A percentile compares a stretch with the other conserved stretches of the same genome.
Evolutionary conservation across 2,329 filamentous ascomycete species (phyloP).

Genomic region (Fusarium neocosmosporiellum): DNA sequence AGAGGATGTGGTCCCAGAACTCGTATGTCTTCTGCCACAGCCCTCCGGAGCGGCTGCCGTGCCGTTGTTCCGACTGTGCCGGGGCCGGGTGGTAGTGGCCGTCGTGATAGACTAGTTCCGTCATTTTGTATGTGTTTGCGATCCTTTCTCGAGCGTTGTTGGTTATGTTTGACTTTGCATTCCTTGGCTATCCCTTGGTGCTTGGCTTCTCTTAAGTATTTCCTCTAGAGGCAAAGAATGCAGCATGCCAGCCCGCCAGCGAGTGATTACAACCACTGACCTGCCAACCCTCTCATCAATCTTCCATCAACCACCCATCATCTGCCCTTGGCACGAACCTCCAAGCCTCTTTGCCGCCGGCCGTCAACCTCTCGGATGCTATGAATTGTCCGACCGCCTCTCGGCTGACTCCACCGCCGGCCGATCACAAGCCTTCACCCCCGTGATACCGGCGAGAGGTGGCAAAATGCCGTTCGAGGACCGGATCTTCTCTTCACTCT

Average conservation of each 20-base stretch:
- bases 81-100: slow-evolving; percentile 44
- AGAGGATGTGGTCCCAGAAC: slow-evolving; percentile 54
- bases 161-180: background rate
- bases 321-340: slow-evolving; percentile 8
- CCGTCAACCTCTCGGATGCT: slow-evolving; percentile 18
- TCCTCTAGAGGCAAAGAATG: background rate
- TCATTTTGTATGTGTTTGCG: slow-evolving; percentile 27
- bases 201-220: slow-evolving; percentile 21
- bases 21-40: slow-evolving; percentile 50
- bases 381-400: slow-evolving; percentile 4
- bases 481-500: slow-evolving; percentile 16
- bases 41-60: slow-evolving; percentile 21
- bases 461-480: slow-evolving; percentile 24
- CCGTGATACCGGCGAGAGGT: slow-evolving; percentile 29
- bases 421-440: slow-evolving; percentile 36
- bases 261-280: slow-evolving; percentile 24
- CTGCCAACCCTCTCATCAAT: slow-evolving; percentile 6
- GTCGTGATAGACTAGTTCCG: slow-evolving; percentile 46
- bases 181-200: background rate
- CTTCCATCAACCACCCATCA: slow-evolving; percentile 15
- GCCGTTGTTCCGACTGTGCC: slow-evolving; percentile 26
- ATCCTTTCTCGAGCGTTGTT: background rate
- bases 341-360: slow-evolving; percentile 4
- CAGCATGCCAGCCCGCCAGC: slow-evolving; percentile 8
- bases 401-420: slow-evolving; percentile 25